Percentiles rank a stretch among this genome's conserved stretches.
These are phyloP conservation scores for Ramularia endophylla DNA, from an alignment of 2,329 filamentous ascomycete species.

Conservation along the genomic window DNA sequence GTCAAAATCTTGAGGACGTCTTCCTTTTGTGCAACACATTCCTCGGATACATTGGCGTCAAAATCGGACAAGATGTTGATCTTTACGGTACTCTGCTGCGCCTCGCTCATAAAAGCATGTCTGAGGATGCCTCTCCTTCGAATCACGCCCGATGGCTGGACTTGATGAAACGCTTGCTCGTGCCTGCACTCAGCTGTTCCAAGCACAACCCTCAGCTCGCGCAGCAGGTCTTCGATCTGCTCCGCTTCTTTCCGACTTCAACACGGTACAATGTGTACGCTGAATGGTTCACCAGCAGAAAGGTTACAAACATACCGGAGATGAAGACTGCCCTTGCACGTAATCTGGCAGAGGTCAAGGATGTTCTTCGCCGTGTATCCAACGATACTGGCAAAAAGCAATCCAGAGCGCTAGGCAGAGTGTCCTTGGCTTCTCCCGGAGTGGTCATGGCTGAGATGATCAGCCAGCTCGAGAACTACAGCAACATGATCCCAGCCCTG, in stretches of 20 bases:
- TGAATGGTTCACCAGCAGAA: conserved; percentile 76
- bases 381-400: conserved; percentile 81
- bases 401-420: conserved; percentile 83
- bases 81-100: conserved; percentile 77
- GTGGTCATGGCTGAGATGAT: conserved; percentile 87
- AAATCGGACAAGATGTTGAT: conserved; percentile 76
- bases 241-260: conserved; percentile 70
- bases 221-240: conserved; percentile 78
- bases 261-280: conserved; percentile 84
- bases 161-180: conserved; percentile 73
- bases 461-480: conserved; percentile 86
- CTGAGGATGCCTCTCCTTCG: conserved; percentile 59
- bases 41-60: conserved; percentile 77
- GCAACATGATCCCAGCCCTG: conserved; percentile 89
- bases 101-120: conserved; percentile 73
- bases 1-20: conserved; percentile 83
- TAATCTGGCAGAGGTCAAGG: conserved; percentile 71
- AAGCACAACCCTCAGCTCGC: conserved; percentile 77
- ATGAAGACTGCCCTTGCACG: conserved; percentile 73
- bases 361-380: conserved; percentile 82
- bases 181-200: conserved; percentile 81
- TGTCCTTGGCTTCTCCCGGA: conserved; percentile 84
- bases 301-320: conserved; percentile 63
- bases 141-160: conserved; percentile 80
- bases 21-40: conserved; percentile 81